These are phyloP conservation scores for Pinus albicaulis DNA, from an alignment of 75 land plant species.

Conservation along the genomic window DNA sequence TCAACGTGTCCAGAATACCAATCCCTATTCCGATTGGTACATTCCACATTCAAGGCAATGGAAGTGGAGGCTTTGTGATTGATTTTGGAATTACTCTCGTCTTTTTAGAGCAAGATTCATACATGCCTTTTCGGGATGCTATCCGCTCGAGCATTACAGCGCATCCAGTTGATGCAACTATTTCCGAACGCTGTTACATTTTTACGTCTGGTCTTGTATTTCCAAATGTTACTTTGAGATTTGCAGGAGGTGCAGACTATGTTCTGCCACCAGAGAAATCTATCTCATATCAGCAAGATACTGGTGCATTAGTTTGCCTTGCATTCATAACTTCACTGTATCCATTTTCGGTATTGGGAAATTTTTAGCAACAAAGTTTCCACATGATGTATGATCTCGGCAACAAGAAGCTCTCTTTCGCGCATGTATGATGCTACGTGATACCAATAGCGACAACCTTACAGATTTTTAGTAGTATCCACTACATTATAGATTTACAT, in stretches of 20 bases:
- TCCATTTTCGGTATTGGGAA: no score
- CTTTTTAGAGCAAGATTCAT: not conserved
- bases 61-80: constrained; percentile 31
- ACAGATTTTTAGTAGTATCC: no score
- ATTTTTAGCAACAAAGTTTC: not conserved
- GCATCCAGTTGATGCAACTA: not conserved
- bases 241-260: not conserved
- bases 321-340: no score
- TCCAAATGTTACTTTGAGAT: not conserved
- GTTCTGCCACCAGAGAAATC: not conserved
- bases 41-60: not conserved
- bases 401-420: not conserved
- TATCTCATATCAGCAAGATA: not conserved
- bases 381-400: not conserved
- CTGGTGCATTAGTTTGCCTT: not conserved
- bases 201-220: not conserved
- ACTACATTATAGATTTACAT: no score
- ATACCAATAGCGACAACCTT: no score
- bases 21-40: not conserved
- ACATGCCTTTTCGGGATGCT: not conserved
- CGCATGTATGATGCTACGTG: not conserved
- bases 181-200: not conserved
- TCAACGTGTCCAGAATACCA: constrained; percentile 33
- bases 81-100: constrained; percentile 65
- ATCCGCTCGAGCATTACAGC: not conserved